Base-by-base conservation (phyloP, 2,329 filamentous ascomycete genomes). In the Talaromyces piceae region DNA sequence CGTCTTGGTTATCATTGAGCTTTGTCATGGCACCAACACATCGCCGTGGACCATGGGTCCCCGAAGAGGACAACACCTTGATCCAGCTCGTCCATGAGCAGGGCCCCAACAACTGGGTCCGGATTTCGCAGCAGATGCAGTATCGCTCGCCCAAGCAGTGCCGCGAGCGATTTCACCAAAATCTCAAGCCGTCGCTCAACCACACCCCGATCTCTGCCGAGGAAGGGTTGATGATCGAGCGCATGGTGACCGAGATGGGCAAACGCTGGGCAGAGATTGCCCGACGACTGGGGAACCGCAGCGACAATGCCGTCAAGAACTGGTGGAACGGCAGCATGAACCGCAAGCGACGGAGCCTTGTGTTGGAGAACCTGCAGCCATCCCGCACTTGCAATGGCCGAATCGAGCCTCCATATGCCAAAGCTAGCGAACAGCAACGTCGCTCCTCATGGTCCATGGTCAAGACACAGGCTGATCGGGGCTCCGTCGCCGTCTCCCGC, bases 251-350 rank as follows among this genome's bases (percentile, higher is more conserved):
- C 9, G 80, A 86, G 60, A 83, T 88, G 73, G 90, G 90, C 56
- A 91, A 90, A 74, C 82, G 87, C 51, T 96, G 91, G 91, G 91
- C 91, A 2, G 89, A 96, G 65, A 96, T 96, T 63, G 88, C 91
- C 41, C 80, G 91, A 58, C 78, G 82, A 43, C 78, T 96, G 18
- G 79, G 85, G 50, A 89, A 89, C 57, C 85, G 91, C 63, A 95
- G 90, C 68, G 91, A 96, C 74, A 96, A 96, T 63, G 87, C 88
- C 25, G 88, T 96, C 57, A 96, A 96, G 80, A 96, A 96, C 70
- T 96, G 90, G 89, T 95, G 88, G 88, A 95, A 95, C 66, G 90
- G 91, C 46, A 88, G 86, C 66, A 87, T 91, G 78, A 95, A 95
- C 73, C 82, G 90, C 62, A 79, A 86, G 62, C 78, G 76, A 63